Conservation (phyloP, 139 green algal species). For the Micractinium conductrix region DNA sequence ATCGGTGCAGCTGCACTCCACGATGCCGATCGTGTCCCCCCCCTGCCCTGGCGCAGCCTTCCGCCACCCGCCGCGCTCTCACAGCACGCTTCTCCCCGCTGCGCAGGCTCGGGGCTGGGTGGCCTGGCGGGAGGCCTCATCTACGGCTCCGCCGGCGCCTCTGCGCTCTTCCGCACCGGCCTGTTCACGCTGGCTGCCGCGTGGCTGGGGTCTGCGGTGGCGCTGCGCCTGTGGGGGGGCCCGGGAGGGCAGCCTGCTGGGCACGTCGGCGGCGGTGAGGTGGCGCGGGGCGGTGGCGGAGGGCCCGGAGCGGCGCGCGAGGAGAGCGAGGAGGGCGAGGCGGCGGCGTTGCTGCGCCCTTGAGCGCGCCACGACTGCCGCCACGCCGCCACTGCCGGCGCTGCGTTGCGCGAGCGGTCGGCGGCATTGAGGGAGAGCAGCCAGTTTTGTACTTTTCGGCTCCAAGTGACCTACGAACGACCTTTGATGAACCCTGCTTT, state of each 20-base stretch:
- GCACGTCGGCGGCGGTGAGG: neutral
- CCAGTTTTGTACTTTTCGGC: no score
- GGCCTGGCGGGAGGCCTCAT: conserved; percentile 38
- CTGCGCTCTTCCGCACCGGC: conserved; percentile 12
- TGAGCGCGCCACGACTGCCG: no score
- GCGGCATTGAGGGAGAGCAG: no score
- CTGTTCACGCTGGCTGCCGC: conserved; percentile 6
- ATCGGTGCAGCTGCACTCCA: no score
- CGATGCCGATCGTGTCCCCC: no score
- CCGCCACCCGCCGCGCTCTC: no score
- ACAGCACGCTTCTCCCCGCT: no score
- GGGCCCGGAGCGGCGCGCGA: neutral
- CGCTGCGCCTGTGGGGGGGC: neutral
- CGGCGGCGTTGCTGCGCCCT: neutral
- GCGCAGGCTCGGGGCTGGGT: conserved; percentile 16
- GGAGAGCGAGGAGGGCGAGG: neutral
- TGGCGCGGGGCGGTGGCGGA: neutral
- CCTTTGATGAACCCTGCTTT: no score
- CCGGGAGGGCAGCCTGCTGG: neutral
- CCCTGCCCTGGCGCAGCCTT: no score
- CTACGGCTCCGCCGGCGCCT: conserved; percentile 23
- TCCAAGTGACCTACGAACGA: no score
- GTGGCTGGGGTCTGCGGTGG: neutral
- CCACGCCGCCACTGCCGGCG: no score
- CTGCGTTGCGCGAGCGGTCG: no score